Evolutionary conservation across 352 stramenopile genomes (phyloP), one percentile per base, ranked within the genome.

Genomic region (Globisporangium echinulatum): DNA sequence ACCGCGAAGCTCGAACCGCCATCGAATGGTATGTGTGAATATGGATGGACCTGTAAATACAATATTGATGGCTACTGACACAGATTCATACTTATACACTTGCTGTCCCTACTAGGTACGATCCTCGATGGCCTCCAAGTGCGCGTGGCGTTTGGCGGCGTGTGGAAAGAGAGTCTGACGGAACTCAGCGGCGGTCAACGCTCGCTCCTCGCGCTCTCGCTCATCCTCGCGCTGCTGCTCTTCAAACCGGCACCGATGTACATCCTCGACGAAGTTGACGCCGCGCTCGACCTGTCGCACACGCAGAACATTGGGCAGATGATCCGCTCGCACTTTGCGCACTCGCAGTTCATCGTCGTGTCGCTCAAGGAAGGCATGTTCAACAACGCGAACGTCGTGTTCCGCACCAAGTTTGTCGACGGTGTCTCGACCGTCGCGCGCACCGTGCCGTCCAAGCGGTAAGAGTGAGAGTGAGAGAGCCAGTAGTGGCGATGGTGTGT

Each of bases 231-330:
- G 14, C 71, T 99, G 50, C 77, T 99, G 36, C 79, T 99, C 11
- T 99, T 99, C 77, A 99, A 99, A 72, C 96, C 97, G 7, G 97
- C 97, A 11, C 97, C 97, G 10, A 99, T 99, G 97, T 99, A 99
- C 72, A 99, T 99, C 84, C 78, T 99, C 57, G 97, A 99, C 67
- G 97, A 99, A 81, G 97, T 99, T n/a, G 97, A 99, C 70, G 97
- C 97, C 37, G 97, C 97, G 48, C 74, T 99, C 54, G 97, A 99
- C 78, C 82, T 99, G 51, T 99, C 93, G 52, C 97, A 99, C 82
- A 99, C 97, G 11, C 97, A 99, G 67, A 99, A 99, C 71, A 99
- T 99, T 69, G 97, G 97, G 15, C 96, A 98, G 60, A 99, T 99
- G 97, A 97, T 99, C 50, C 93, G 97, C 11, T 98, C 96, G 39